Evolutionary conservation across 108 stramenopile species (phyloP), one percentile per base, ranked within the genome.

Genomic region (Fragilariopsis cylindrus): DNA sequence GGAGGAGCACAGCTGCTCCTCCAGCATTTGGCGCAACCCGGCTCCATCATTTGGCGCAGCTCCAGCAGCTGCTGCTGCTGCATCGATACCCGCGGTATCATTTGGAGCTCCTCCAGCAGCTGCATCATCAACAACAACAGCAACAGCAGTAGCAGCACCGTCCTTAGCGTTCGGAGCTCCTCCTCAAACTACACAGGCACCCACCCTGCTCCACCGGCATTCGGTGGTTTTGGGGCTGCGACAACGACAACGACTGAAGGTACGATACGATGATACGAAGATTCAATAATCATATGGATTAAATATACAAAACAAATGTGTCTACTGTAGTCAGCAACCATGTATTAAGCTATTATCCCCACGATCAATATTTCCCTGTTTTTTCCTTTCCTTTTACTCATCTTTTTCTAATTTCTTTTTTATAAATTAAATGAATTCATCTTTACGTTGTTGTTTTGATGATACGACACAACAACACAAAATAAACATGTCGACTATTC

Each of bases 11-110:
- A 9, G 58, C 19, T 8, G 44, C 15, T 48, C 2, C 52, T 49
- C 16, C 46, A 18, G 11, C 46, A 12, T n/a, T 47, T 52, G 49
- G 67, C 16, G 48, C 49, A 50, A 19, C 12, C 49, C 70, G 12
- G 47, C 57, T 6, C 21, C 57, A 13, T 11, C 70, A 7, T 21
- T 56, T 7, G 70, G 19, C 4, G 48, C 16, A 5, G 44, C 50
- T 44, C 13, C 53, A 54, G 39, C 53, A 2, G 2, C 68, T 9
- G 39, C 60, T 9, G 60, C 68, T 69, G 53, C 45, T 39, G 65
- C 74, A 48, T 65, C 72, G 44, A 72, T 69, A 40, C 65, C 79
- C 53, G 65, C 73, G 66, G 60, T 76, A 16, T 18, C 81, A 39
- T 47, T 54, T 18, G 78, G 74, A 12, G 48, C 62, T 12, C n/a